phyloP scores from a whole-genome alignment of 495 filamentous ascomycete genomes.

The Lichenothelia convexa region DNA sequence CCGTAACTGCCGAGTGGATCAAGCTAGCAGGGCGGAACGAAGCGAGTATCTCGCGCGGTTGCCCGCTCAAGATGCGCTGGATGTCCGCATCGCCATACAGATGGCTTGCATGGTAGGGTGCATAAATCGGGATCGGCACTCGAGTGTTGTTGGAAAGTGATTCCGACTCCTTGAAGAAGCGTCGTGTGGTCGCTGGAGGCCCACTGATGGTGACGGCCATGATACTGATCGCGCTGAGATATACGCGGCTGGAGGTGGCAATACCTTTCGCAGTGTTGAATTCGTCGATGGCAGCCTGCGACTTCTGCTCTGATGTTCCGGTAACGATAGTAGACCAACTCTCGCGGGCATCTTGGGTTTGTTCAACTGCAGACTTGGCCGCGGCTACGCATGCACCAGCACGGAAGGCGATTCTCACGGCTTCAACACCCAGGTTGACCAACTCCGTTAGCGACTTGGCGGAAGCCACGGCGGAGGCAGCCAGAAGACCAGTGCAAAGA shows the following conservation, averaged over 20 bases:
- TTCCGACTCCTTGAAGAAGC: conserved; percentile 34
- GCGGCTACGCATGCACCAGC: conserved; percentile 41
- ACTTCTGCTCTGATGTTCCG: conserved; percentile 25
- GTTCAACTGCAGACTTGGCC: conserved; percentile 30
- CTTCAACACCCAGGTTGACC: conserved; percentile 47
- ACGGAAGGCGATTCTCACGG: conserved; percentile 55
- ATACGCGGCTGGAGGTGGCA: conserved; percentile 41
- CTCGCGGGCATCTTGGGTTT: conserved; percentile 28
- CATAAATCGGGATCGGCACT: conserved; percentile 51
- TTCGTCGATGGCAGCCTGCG: conserved; percentile 25
- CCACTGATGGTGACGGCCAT: conserved; percentile 61
- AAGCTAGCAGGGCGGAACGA: conserved; percentile 13
- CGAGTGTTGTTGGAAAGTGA: conserved; percentile 36
- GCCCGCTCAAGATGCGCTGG: conserved; percentile 34
- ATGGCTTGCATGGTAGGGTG: conserved; percentile 66
- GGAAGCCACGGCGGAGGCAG: conserved; percentile 50
- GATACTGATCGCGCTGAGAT: conserved; percentile 54
- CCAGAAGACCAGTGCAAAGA: conserved; percentile 56
- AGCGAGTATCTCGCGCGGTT: conserved; percentile 23
- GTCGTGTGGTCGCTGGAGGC: conserved; percentile 44
- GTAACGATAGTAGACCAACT: conserved; percentile 40
- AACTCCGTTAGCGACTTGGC: conserved; percentile 50
- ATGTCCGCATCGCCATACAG: conserved; percentile 44
- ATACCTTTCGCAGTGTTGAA: conserved; percentile 41
- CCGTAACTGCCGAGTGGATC: conserved; percentile 23